Base-by-base conservation (phyloP, 768 basidiomycete species). In the Leccinum disarticulatum region DNA sequence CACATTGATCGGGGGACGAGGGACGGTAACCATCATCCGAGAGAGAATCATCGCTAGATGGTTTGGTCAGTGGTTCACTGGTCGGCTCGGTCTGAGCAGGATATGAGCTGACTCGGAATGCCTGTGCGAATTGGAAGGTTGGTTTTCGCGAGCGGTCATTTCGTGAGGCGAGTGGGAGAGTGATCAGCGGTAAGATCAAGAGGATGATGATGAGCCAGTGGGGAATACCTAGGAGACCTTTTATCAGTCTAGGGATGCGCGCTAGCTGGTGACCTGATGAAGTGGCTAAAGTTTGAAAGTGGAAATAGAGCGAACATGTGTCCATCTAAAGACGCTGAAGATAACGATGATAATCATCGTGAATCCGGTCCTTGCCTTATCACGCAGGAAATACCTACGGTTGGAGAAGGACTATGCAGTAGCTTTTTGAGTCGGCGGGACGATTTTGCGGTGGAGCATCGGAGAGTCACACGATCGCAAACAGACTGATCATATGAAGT, bases 221-320 rank as follows among this genome's bases (percentile, higher is more conserved):
- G 1, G 46, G 6, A 9, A 1, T 31, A 10, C 33, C 60, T 46
- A 55, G 35, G 38, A 68, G 19, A 35, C 4, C 54, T 47, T 61
- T 59, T 71, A 69, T 59, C 25, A 63, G 58, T 59, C 33, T 19
- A 70, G 64, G 67, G 62, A 30, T 22, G 15, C 17, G 17, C 6
- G 25, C 3, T 19, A 8, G n/a, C n/a, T n/a, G 51, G 50, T 14
- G n/a, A 33, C 19, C 28, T 57, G 58, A 62, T 59, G 36, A 27
- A 9, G 55, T 58, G 61, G 46, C 57, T 64, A 56, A 41, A 51
- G 27, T 19, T 36, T 54, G 64, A 51, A 25, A n/a, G 47, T 50
- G 52, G 52, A 50, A 25, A 62, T 62, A 27, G 28, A 22, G 27
- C 6, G 36, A 35, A 3, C 54, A 58, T 28, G 61, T 63, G 65